These are phyloP conservation scores for Lunularia cruciata DNA, from an alignment of 225 moss, liverwort and hornwort genomes.

Conservation along the genomic window DNA sequence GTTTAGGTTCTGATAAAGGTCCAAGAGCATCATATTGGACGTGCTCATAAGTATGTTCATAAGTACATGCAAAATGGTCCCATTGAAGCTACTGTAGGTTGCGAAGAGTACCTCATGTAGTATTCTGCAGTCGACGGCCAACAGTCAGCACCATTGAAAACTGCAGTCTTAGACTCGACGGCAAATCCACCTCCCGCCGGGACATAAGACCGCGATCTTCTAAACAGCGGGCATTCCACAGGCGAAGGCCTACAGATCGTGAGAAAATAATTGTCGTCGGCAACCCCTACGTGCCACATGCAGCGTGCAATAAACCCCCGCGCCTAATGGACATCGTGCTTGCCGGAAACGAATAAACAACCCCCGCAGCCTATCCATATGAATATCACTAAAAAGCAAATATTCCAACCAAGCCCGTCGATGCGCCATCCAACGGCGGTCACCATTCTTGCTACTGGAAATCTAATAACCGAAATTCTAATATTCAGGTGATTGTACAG, in stretches of 20 bases:
- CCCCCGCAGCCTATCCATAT: neutral
- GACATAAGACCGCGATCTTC: neutral
- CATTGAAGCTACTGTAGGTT: too few relatives aligned
- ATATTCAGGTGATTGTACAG: too few relatives aligned
- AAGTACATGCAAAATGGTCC: too few relatives aligned
- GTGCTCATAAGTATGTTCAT: neutral
- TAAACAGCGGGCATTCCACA: too few relatives aligned
- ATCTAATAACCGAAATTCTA: too few relatives aligned
- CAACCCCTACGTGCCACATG: neutral
- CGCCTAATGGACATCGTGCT: neutral
- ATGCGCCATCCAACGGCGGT: neutral
- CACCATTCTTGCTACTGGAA: neutral
- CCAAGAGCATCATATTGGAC: too few relatives aligned
- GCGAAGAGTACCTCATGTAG: neutral
- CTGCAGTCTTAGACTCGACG: neutral
- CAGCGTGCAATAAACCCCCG: neutral
- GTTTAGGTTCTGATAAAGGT: too few relatives aligned
- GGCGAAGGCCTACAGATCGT: neutral
- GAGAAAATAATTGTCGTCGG: conserved; percentile 1
- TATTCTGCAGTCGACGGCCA: neutral
- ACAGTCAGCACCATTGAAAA: neutral
- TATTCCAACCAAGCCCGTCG: neutral
- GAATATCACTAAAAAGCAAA: neutral
- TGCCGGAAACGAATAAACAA: neutral
- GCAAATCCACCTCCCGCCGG: neutral